A percentile compares a stretch with the other conserved stretches of the same genome.
Evolutionary conservation across 441 rosid genomes (phyloP).

Genomic region (Mallotus repandus): DNA sequence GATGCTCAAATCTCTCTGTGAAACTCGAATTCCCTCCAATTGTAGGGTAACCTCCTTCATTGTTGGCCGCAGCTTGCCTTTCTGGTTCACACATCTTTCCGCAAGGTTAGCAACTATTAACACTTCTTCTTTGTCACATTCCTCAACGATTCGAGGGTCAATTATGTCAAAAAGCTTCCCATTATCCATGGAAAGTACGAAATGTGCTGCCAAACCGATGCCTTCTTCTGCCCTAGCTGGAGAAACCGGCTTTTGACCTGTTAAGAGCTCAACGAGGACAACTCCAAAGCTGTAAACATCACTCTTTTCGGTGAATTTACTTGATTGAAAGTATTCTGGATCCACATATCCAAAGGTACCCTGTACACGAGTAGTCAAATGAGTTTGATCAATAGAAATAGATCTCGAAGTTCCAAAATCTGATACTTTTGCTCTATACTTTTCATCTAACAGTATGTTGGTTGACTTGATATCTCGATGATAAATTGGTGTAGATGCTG

Average conservation of each 20-base stretch:
- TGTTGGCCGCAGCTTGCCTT: constrained; percentile 17
- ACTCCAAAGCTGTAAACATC: constrained; percentile 48
- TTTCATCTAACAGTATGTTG: constrained; percentile 43
- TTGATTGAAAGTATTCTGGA: constrained; percentile 35
- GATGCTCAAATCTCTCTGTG: neutral
- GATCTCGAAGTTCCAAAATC: constrained; percentile 46
- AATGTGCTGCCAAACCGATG: constrained; percentile 19
- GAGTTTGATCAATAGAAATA: constrained; percentile 28
- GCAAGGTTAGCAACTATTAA: constrained; percentile 16
- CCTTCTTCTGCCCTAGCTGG: neutral
- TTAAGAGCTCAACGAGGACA: constrained; percentile 39
- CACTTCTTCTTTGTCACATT: neutral
- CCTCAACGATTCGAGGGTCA: constrained; percentile 10
- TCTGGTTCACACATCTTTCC: constrained; percentile 17
- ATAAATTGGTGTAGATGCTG: constrained; percentile 31
- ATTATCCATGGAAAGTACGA: constrained; percentile 17
- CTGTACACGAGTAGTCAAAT: constrained; percentile 29
- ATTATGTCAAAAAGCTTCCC: constrained; percentile 1
- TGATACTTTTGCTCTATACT: constrained; percentile 36
- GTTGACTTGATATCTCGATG: constrained; percentile 45
- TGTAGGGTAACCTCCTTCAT: constrained; percentile 26
- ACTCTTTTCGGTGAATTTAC: constrained; percentile 37
- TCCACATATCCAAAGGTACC: constrained; percentile 53
- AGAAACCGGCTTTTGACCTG: constrained; percentile 16
- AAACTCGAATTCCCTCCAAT: constrained; percentile 8